Evolutionary conservation across 331 rosid genomes (phyloP), one percentile per base, ranked within the genome.

Genomic region (Quercus tomentella): DNA sequence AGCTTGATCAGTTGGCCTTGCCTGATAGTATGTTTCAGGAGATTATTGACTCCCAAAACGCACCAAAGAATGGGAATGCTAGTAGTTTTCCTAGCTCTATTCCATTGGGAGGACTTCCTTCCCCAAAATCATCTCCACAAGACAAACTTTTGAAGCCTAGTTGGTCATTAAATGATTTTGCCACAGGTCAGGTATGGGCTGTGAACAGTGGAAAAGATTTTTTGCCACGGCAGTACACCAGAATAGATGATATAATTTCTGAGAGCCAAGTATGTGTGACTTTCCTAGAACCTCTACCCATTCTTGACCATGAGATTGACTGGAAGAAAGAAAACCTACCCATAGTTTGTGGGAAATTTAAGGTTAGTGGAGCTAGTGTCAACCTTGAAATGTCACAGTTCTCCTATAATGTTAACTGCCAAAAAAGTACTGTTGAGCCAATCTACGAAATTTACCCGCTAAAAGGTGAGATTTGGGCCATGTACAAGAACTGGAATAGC

Each of bases 401-500:
- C 17, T 72, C 74, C 31, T 70, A 25, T 56, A 9, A 8, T 18
- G 84, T 75, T 12, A 17, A 15, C 18, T 55, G 14, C 26, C 76
- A 63, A 30, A 31, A 54, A 35, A 23, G 75, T 28, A 56, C n/a
- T 2, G 69, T 1, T n/a, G 76, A 33, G 16, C 5, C 79, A 22
- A 55, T 23, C 56, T 80, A 63, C 30, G 17, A 20, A 30, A 80
- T 80, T 52, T 49, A 65, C 14, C 79, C 84, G 3, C 66, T 30
- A 26, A 80, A 74, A 74, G 84, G 76, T 26, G 76, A 80, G 76
- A 26, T 80, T 67, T 80, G 84, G 84, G 84, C 80, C 0, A 18
- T 80, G 76, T 65, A 80, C 75, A 75, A 54, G 60, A 67, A 67
- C 9, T 56, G 76, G 80, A 56, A 57, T 41, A 20, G 20, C 14